Conservation (phyloP, 2,329 filamentous ascomycete species). For the Aschersonia sp. region DNA sequence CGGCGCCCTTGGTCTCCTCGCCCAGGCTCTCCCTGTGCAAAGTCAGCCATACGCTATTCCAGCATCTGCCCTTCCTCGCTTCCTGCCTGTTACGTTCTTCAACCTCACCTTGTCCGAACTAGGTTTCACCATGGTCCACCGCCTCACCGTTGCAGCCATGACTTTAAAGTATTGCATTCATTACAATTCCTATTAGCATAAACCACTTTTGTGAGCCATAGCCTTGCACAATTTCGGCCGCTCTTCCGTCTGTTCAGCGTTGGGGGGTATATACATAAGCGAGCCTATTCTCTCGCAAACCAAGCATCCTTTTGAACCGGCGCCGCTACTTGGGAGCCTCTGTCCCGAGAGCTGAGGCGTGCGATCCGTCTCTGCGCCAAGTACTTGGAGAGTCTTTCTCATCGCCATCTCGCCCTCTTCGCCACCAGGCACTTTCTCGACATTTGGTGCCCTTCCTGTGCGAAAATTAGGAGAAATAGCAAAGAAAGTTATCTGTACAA, state of each 20-base stretch:
- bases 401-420: slow-evolving; percentile 10
- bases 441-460: slow-evolving; percentile 17
- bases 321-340: too few relatives aligned
- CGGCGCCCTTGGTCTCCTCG: too few relatives aligned
- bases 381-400: background rate
- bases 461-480: slow-evolving; percentile 20
- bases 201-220: slow-evolving; percentile 17
- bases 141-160: background rate
- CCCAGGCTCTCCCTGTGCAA: too few relatives aligned
- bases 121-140: too few relatives aligned
- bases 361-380: background rate
- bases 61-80: too few relatives aligned
- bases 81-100: too few relatives aligned
- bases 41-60: too few relatives aligned
- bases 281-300: background rate
- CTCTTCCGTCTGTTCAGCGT: slow-evolving; percentile 10
- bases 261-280: slow-evolving; percentile 18
- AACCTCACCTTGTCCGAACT: too few relatives aligned
- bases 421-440: slow-evolving; percentile 13
- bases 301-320: too few relatives aligned
- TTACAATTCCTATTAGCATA: slow-evolving; percentile 20
- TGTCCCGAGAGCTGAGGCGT: too few relatives aligned
- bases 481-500: slow-evolving; percentile 27
- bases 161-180: slow-evolving; percentile 9
- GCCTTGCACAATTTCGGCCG: slow-evolving; percentile 16